Conservation (phyloP, 371 early-diverging fungal species). For the Mucor ambiguus region DNA sequence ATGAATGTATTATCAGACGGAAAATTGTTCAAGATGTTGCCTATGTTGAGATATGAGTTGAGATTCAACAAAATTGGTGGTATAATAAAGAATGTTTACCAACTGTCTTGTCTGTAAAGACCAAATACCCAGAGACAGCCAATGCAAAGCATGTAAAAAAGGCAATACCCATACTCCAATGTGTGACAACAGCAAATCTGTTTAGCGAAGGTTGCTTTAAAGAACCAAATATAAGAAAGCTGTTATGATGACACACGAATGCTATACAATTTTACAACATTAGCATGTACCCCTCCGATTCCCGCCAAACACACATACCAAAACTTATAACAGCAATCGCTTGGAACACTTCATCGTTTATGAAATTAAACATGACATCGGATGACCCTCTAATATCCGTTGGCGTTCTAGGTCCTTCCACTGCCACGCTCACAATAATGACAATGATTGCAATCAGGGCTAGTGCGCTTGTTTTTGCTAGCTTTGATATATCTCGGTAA, state of each 20-base stretch:
- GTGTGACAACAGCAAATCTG: constrained; percentile 74
- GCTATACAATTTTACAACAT: constrained; percentile 38
- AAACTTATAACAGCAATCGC: constrained; percentile 84
- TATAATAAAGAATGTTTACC: not conserved
- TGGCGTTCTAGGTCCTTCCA: constrained; percentile 70
- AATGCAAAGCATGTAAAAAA: constrained; percentile 67
- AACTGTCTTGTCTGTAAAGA: constrained; percentile 70
- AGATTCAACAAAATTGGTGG: no score
- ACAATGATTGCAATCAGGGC: constrained; percentile 76
- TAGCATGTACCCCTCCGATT: not conserved
- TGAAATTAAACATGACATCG: constrained; percentile 47
- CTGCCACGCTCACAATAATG: constrained; percentile 69
- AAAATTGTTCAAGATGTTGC: constrained; percentile 83
- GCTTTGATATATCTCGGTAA: constrained; percentile 78
- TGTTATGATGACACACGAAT: constrained; percentile 87
- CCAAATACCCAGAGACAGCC: constrained; percentile 67
- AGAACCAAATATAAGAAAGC: constrained; percentile 79
- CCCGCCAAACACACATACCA: constrained; percentile 54
- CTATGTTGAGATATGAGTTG: not conserved
- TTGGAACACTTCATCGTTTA: constrained; percentile 68
- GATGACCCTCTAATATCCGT: constrained; percentile 56
- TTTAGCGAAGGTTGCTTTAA: constrained; percentile 72
- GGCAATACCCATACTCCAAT: constrained; percentile 70
- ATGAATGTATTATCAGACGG: constrained; percentile 70
- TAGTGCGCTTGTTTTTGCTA: constrained; percentile 79